Evolutionary conservation across 306 rosid genomes (phyloP), one percentile per base, ranked within the genome.

Genomic region (Lablab purpureus): DNA sequence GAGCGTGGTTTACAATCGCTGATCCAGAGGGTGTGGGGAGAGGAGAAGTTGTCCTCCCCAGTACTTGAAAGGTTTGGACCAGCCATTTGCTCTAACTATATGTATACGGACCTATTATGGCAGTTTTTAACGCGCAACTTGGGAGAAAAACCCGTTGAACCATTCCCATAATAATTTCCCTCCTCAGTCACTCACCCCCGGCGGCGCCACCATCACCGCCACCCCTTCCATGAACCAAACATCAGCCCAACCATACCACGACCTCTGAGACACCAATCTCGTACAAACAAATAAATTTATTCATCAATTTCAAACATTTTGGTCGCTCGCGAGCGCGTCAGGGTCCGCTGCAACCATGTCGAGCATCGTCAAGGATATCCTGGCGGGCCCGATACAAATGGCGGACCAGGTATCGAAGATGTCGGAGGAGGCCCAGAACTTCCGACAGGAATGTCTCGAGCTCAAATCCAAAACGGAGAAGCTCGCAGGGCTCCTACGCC

Each of bases 321-420:
- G 49, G 49, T 11, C 49, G 5, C 49, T 12, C 11, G 49, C 49
- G 5, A 43, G 49, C 11, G 49, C 49, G 46, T 63, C 27, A 11
- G 51, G 73, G 73, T 67, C 73, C 73, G 74, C 56, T 68, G 40
- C 36, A 68, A 68, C 0, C 80, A 90, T 88, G 94, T 85, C 95
- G 80, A 85, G 91, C 65, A 83, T 88, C 36, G 95, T 92, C 66
- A 92, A 90, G 88, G 97, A 92, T 83, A 92, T 90, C 88, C 85
- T 92, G 85, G 91, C 95, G 30, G 67, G 92, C 86, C 97, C 97
- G 23, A 92, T 92, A 62, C 97, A 92, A 73, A 73, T 90, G 85
- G 93, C 97, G 10, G 97, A 92, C 84, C 93, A 86, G 72, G 87
- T 89, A 7, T 84, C 86, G 4, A 90, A 92, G 83, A 23, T 83